A percentile compares a stretch with the other conserved stretches of the same genome.
These are phyloP conservation scores for Oxytropis ochrocephala DNA, from an alignment of 306 rosid species.

Conservation along the genomic window DNA sequence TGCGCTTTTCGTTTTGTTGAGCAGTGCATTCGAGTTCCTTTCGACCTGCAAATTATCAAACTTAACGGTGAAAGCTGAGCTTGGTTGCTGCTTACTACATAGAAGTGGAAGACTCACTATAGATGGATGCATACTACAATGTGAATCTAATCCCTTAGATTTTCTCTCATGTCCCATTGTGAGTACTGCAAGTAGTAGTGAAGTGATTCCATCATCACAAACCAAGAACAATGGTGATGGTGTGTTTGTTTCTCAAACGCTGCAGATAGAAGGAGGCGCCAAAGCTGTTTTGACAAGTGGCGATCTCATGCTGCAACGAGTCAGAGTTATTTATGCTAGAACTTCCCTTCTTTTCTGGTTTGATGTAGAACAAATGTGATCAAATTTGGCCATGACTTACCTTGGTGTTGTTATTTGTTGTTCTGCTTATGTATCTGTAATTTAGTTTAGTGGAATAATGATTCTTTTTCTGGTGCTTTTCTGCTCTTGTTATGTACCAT, in stretches of 20 bases:
- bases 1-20: slow-evolving; percentile 33
- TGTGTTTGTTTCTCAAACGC: slow-evolving; percentile 82
- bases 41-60: slow-evolving; percentile 87
- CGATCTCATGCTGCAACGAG: slow-evolving; percentile 73
- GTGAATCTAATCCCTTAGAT: slow-evolving; percentile 81
- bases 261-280: slow-evolving; percentile 92
- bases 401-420: slow-evolving; percentile 20
- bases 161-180: slow-evolving; percentile 83
- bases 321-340: slow-evolving; percentile 77
- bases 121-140: slow-evolving; percentile 83
- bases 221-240: slow-evolving; percentile 43
- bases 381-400: background rate
- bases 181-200: slow-evolving; percentile 52
- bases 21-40: slow-evolving; percentile 89
- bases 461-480: slow-evolving; percentile 12
- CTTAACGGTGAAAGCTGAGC: slow-evolving; percentile 87
- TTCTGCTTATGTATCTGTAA: background rate
- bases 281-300: slow-evolving; percentile 84
- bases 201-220: slow-evolving; percentile 39
- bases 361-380: slow-evolving; percentile 60
- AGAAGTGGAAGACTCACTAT: slow-evolving; percentile 82
- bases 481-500: background rate
- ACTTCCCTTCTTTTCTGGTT: slow-evolving; percentile 90
- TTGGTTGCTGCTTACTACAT: slow-evolving; percentile 92
- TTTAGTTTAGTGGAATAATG: slow-evolving; percentile 17